Base-by-base conservation (phyloP, 2,329 filamentous ascomycete species). In the Sarocladium kiliense region DNA sequence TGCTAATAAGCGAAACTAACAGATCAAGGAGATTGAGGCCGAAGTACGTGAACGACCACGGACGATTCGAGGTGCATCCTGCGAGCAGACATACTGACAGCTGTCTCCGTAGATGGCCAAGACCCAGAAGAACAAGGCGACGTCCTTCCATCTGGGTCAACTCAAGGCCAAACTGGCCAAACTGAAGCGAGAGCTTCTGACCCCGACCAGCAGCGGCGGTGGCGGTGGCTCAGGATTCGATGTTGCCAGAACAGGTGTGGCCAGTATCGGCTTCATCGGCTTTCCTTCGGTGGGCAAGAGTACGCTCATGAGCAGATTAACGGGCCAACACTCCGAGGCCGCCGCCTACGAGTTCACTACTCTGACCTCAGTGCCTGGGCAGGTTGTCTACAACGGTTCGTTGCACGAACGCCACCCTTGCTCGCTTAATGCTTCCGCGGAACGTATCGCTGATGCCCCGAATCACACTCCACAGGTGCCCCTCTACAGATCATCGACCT, bases 331-430 rank as follows among this genome's bases (percentile, higher is more conserved):
- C 71, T 97, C 93, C 2, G 94, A 99, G 79, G 93, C 86, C 55
- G 94, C 94, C 18, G 94, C 93, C 54, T 99, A 99, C 74, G 94
- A 99, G 71, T 99, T 99, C 77, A 99, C 94, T 61, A 99, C 94
- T 55, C 80, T 99, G 71, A 99, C 94, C 34, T 97, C 93, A 45
- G 94, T 99, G 50, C 94, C 94, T 41, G 94, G 94, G 54, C 94
- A 97, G 76, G 91, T 99, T 59, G 76, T 88, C 64, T 97, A 97
- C 76, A 97, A 99, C 68, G 94, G 80, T 80, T 68, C 60, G 70
- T 67, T 2, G 26, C 34, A 25, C 21, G 12, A 18, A 42, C 45
- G 26, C 53, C 53, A 37, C 55, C 58, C 37, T 65, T 61, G 49
- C 50, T 55, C 50, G 21, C 47, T 49, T 34, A 27, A 34, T 39